Conservation (phyloP, 331 rosid genomes). For the Malus hybrid region DNA sequence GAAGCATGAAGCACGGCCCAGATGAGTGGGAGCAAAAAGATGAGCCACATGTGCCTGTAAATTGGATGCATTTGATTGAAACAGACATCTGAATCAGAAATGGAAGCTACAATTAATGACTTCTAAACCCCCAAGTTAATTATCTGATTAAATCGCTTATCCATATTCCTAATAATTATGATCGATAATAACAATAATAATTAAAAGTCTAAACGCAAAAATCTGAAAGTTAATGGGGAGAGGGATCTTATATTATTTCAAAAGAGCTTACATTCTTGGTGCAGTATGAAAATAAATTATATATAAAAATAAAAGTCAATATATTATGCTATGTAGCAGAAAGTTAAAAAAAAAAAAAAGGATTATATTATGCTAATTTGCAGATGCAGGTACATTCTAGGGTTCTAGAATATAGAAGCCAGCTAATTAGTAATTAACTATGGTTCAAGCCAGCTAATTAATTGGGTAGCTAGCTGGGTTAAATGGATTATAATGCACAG, state of each 20-base stretch:
- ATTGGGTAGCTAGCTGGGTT: background rate
- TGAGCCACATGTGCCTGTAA: conserved; percentile 12
- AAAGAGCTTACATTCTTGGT: background rate
- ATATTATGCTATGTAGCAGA: background rate
- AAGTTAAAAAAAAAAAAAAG: background rate
- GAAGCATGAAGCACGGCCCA: conserved; percentile 1
- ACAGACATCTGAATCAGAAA: background rate
- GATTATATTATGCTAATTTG: background rate
- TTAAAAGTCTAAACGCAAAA: background rate
- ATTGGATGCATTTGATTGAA: background rate
- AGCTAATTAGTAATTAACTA: background rate
- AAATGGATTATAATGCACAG: background rate
- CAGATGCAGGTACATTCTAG: background rate
- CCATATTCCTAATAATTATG: background rate
- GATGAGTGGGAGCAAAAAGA: background rate
- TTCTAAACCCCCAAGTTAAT: background rate
- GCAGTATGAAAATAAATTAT: background rate
- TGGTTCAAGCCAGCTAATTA: background rate
- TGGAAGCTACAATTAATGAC: background rate
- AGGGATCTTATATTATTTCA: background rate
- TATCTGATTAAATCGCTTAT: background rate
- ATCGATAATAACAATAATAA: background rate
- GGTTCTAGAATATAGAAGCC: background rate
- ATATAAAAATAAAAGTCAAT: background rate
- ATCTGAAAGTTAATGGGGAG: background rate